Conservation (phyloP, 2,329 filamentous ascomycete species). For the Xylogone sp. region DNA sequence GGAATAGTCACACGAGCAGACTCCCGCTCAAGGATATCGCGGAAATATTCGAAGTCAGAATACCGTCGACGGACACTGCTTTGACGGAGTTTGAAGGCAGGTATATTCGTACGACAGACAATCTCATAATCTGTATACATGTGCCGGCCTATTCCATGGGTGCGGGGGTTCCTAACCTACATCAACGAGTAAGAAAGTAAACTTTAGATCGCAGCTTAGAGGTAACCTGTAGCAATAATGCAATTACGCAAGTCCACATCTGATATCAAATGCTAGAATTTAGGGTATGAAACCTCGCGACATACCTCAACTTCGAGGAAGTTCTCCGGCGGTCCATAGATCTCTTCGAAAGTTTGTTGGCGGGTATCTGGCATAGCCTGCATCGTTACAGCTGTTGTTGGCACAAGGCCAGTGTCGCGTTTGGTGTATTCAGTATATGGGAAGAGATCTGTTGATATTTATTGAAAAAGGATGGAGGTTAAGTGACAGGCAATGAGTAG, state of each 20-base stretch:
- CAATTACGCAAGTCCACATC: no score
- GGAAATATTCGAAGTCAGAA: slow-evolving; percentile 98
- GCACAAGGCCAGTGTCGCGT: not conserved
- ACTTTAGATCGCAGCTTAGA: not conserved
- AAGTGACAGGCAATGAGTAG: not conserved
- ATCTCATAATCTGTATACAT: slow-evolving; percentile 99
- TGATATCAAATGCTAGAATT: no score
- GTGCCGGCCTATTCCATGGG: slow-evolving; percentile 86
- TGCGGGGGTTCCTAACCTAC: slow-evolving; percentile 89
- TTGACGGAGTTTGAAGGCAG: slow-evolving; percentile 92
- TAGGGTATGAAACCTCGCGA: slow-evolving; percentile 7
- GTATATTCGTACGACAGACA: slow-evolving; percentile 95
- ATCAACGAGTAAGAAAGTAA: not conserved
- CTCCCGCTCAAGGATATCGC: slow-evolving; percentile 95
- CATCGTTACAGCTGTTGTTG: slow-evolving; percentile 33
- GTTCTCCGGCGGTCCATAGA: slow-evolving; percentile 97
- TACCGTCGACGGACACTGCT: slow-evolving; percentile 89
- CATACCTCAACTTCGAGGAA: slow-evolving; percentile 94
- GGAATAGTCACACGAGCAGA: slow-evolving; percentile 92
- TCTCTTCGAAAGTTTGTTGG: slow-evolving; percentile 96
- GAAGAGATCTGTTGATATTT: not conserved
- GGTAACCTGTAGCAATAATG: slow-evolving; percentile 3
- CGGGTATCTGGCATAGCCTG: slow-evolving; percentile 70
- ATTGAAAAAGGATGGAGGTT: not conserved
- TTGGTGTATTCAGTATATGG: not conserved